Percentiles rank a stretch among this genome's conserved stretches.
Conservation (phyloP, 192 early-diverging fungal species). For the Mortierella antarctica region DNA sequence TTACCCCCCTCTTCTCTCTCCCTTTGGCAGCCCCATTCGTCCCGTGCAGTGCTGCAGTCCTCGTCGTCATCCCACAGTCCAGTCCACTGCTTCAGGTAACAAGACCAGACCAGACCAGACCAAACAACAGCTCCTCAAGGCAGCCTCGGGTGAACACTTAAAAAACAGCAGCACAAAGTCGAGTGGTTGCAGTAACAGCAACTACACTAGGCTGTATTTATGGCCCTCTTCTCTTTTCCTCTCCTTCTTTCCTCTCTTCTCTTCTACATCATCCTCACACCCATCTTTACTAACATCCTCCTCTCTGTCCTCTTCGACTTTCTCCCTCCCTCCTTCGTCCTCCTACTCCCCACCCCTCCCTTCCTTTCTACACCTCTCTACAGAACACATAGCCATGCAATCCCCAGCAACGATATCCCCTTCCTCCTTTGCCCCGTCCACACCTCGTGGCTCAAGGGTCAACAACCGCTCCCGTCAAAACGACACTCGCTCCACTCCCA, state of each 20-base stretch:
- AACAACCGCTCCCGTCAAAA: constrained; percentile 16
- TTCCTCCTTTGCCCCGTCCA: constrained; percentile 11
- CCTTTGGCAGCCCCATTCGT: neutral
- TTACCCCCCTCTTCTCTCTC: neutral
- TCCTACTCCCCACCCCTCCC: neutral
- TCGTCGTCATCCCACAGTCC: too few species aligned
- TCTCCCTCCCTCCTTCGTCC: neutral
- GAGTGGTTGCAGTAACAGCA: too few species aligned
- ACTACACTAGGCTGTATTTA: too few species aligned
- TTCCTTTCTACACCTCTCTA: neutral
- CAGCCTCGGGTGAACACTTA: too few species aligned
- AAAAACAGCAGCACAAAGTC: too few species aligned
- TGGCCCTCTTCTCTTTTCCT: neutral
- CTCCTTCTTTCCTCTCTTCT: neutral
- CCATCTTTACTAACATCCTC: neutral
- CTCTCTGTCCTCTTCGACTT: neutral
- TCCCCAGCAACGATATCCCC: constrained; percentile 26
- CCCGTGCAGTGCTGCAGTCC: neutral
- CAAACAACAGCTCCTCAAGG: too few species aligned
- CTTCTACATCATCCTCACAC: neutral
- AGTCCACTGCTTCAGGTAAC: too few species aligned
- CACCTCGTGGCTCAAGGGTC: constrained; percentile 10
- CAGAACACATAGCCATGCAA: constrained; percentile 7
- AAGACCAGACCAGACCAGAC: too few species aligned
- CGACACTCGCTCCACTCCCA: neutral